A percentile compares a stretch with the other conserved stretches of the same genome.
These are phyloP conservation scores for Aspergillus ruber DNA, from an alignment of 2,329 filamentous ascomycete species.

Conservation along the genomic window DNA sequence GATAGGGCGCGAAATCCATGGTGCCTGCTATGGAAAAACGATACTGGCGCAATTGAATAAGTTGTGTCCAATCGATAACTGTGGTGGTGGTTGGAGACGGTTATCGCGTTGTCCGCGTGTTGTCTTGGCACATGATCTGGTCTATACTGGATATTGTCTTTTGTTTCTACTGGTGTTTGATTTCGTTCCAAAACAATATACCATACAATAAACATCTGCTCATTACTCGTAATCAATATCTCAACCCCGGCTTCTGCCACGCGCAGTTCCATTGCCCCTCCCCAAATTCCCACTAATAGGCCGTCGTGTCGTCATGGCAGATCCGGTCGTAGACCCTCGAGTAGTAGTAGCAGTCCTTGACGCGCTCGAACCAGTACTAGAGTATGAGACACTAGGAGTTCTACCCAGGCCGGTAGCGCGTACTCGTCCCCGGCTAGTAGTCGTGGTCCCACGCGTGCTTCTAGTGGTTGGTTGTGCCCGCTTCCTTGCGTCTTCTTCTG, in stretches of 20 bases:
- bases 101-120: slow-evolving; percentile 6
- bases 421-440: slow-evolving; percentile 24
- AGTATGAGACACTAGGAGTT: slow-evolving; percentile 28
- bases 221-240: neutral
- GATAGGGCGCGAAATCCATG: slow-evolving; percentile 97
- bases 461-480: slow-evolving; percentile 29
- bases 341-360: slow-evolving; percentile 25
- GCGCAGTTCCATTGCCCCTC: slow-evolving; percentile 29
- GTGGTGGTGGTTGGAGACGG: slow-evolving; percentile 3
- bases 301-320: slow-evolving; percentile 30
- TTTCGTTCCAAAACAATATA: slow-evolving; percentile 11
- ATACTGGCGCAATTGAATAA: neutral
- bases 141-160: slow-evolving; percentile 1
- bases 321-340: slow-evolving; percentile 15
- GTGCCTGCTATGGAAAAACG: slow-evolving; percentile 13
- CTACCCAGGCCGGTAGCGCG: slow-evolving; percentile 29
- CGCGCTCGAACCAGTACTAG: slow-evolving; percentile 17
- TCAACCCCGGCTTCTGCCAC: slow-evolving; percentile 27
- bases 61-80: neutral
- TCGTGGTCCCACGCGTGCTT: slow-evolving; percentile 24
- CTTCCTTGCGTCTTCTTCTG: slow-evolving; percentile 44
- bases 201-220: slow-evolving; percentile 10
- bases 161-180: slow-evolving; percentile 14
- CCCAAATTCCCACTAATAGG: slow-evolving; percentile 32
- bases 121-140: slow-evolving; percentile 14